A percentile compares a stretch with the other conserved stretches of the same genome.
These are phyloP conservation scores for Fusarium oligoseptatum DNA, from an alignment of 2,329 filamentous ascomycete species.

Conservation along the genomic window DNA sequence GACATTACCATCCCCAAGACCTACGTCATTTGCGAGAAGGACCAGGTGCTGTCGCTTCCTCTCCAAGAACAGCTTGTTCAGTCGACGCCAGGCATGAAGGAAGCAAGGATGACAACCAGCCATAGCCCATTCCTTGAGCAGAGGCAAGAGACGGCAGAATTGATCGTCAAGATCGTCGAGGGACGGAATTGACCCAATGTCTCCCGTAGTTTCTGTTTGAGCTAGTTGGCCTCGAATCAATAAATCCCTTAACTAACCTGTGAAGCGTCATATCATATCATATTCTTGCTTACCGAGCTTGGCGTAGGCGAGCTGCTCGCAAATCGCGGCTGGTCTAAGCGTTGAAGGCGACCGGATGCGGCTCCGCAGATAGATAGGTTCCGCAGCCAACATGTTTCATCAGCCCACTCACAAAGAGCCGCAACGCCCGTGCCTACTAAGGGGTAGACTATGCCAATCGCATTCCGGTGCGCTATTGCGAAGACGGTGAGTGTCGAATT, in stretches of 20 bases:
- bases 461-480: not conserved
- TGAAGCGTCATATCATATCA: not conserved
- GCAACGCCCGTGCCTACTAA: not conserved
- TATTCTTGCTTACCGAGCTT: not conserved
- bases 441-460: not conserved
- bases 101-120: not conserved
- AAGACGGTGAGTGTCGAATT: not conserved
- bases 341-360: not conserved
- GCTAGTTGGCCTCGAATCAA: not conserved
- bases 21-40: conserved; percentile 1
- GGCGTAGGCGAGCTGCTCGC: not conserved
- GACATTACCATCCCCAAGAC: conserved; percentile 3
- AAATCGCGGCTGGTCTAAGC: not conserved
- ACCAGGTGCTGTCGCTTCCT: not conserved
- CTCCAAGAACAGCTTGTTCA: conserved; percentile 3
- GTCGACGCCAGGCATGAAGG: not conserved
- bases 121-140: not conserved
- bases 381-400: not conserved
- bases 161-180: not conserved
- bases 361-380: conserved; percentile 1
- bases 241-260: not conserved
- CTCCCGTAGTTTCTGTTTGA: not conserved
- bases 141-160: not conserved
- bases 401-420: not conserved
- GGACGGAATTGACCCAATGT: not conserved